Base-by-base conservation (phyloP, 2,329 filamentous ascomycete species). In the Aspergillus sp. region DNA sequence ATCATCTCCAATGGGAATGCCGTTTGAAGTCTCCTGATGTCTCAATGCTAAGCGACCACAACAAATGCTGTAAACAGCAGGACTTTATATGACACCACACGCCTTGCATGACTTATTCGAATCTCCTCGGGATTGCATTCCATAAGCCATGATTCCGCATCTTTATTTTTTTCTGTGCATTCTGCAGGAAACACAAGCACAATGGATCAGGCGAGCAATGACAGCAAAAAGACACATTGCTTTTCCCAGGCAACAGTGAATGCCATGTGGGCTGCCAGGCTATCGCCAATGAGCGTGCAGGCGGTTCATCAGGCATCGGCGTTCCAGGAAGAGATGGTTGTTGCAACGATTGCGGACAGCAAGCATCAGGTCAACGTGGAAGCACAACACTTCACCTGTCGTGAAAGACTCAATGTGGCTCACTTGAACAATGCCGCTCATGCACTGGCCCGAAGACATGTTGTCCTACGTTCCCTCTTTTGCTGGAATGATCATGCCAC, bases 281-380 rank as follows among this genome's bases (percentile, higher is more conserved):
- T 32, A 19, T 7, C 32, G 8, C 41, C 30, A 53, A 53, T 23
- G n/a, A 30, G 57, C 21, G 43, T 57, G 3, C 28, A 59, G 32
- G 41, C 57, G 7, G 21, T 59, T 4, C 21, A 55, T 32, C 15
- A 17, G 23, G 48, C 58, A 7, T 56, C 58, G 9, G 52, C 19
- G 5, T 17, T 60, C 36, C 58, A 60, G 28, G 58, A 60, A 28
- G 43, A 41, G 15, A 60, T 57, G 58, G 41, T 60, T 8, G 45
- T 57, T 43, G 19, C 53, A n/a, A 60, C 52, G 5, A 36, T 38
- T 8, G 47, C 19, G 36, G 53, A 60, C 28, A 47, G 23, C 7
- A 36, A 43, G 4, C 58, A 57, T 10, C 36, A 30, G 28, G 19
- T 47, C 32, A 56, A 56, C 23, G 12, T 57, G 43, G 58, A 60